Evolutionary conservation across 768 basidiomycete genomes (phyloP).

Genomic region (Rhodotorula sphaerocarpa): DNA sequence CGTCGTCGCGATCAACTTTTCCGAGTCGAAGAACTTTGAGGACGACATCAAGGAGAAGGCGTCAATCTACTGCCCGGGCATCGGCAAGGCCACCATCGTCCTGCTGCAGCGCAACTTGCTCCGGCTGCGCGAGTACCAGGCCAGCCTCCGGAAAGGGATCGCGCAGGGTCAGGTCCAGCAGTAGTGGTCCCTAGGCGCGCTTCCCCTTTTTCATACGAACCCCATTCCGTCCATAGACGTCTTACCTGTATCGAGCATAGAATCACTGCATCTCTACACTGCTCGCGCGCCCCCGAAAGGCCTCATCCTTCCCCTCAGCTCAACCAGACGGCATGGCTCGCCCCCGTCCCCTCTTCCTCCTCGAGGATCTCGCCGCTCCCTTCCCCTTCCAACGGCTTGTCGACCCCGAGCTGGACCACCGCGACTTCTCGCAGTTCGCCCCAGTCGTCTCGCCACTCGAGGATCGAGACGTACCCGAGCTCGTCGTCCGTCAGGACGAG

Average conservation of each 20-base stretch:
- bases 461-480: slow-evolving; percentile 34
- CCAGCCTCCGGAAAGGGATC: background rate
- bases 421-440: slow-evolving; percentile 32
- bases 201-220: background rate
- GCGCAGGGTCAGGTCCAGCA: background rate
- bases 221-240: no score
- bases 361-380: background rate
- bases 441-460: slow-evolving; percentile 34
- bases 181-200: background rate
- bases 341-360: slow-evolving; percentile 21
- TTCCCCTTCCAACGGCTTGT: background rate
- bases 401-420: slow-evolving; percentile 16
- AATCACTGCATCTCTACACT: no score
- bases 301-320: background rate
- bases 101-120: slow-evolving; percentile 91
- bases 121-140: slow-evolving; percentile 21
- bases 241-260: background rate
- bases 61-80: slow-evolving; percentile 84
- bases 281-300: no score
- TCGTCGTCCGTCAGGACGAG: slow-evolving; percentile 39
- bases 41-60: slow-evolving; percentile 87
- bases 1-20: slow-evolving; percentile 84
- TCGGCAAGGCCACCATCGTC: slow-evolving; percentile 95
- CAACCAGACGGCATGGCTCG: slow-evolving; percentile 36
- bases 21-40: slow-evolving; percentile 94